A percentile compares a stretch with the other conserved stretches of the same genome.
phyloP scores from a whole-genome alignment of 1,284 basidiomycete species.

The Ceratobasidium sp. region DNA sequence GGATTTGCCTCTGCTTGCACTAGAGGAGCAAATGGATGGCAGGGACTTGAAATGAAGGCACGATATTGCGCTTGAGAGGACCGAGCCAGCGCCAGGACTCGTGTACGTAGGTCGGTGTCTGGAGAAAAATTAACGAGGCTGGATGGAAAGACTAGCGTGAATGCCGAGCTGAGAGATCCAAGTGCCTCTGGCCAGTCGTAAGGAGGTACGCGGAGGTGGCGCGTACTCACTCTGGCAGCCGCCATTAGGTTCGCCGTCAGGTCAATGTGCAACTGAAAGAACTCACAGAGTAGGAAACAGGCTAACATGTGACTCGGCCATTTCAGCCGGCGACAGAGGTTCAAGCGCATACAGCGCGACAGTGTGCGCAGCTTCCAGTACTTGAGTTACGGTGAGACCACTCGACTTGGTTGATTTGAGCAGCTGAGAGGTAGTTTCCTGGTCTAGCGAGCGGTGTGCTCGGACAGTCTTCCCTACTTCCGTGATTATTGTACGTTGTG shows the following conservation, averaged over 20 bases:
- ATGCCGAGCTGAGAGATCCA: constrained; percentile 14
- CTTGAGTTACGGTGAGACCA: constrained; percentile 11
- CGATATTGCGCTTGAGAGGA: constrained; percentile 12
- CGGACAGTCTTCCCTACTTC: constrained; percentile 24
- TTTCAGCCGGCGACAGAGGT: neutral
- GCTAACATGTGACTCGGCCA: constrained; percentile 11
- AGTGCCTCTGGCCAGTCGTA: constrained; percentile 4
- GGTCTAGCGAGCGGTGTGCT: constrained; percentile 4
- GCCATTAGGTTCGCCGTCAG: neutral
- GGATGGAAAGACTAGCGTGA: neutral
- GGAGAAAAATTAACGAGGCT: neutral
- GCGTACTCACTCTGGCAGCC: constrained; percentile 12
- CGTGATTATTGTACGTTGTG: constrained; percentile 8
- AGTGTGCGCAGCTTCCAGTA: constrained; percentile 23
- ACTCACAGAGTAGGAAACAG: constrained; percentile 14
- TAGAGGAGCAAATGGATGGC: neutral
- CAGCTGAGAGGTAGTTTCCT: constrained; percentile 1
- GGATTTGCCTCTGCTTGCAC: constrained; percentile 2
- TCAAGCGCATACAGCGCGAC: constrained; percentile 12
- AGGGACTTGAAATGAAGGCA: constrained; percentile 9
- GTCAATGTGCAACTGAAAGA: neutral
- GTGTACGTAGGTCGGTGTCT: neutral
- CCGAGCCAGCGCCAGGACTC: neutral
- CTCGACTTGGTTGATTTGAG: constrained; percentile 4
- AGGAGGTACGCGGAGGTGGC: constrained; percentile 17